Evolutionary conservation across 108 stramenopile genomes (phyloP), one percentile per base, ranked within the genome.

Genomic region (Stephanodiscus minutulus): DNA sequence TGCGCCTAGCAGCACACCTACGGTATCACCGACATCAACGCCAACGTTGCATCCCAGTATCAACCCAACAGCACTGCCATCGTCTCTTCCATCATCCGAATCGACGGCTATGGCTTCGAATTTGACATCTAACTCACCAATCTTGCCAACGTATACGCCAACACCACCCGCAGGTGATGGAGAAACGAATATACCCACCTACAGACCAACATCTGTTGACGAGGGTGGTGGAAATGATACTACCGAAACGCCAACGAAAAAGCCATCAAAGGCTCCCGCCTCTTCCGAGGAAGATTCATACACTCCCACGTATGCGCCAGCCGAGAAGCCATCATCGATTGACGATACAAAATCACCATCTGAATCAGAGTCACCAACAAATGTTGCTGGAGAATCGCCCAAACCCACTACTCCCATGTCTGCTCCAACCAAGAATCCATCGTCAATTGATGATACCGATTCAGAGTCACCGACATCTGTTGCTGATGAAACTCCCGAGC

Each of bases 81-180:
- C 46, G 7, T 22, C 60, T 12, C 12, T 36, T 24, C 43, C 70
- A 17, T 59, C 44, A 12, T 17, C 22, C 49, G 7, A 9, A 24
- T 47, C 59, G 20, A 43, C 59, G 7, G 17, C n/a, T 36, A 58
- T 36, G 31, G 35, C 57, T 36, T 36, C 57, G 18, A 37, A 55
- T 15, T 7, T 25, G 54, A 9, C 25, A 24, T 55, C 54, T 10
- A 21, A n/a, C 21, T 1, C 1, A 17, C 48, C 18, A 47, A 25
- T 20, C n/a, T 10, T 11, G 20, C 22, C 25, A 24, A 27, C 22
- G 52, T 27, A 27, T 22, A 25, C 25, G 25, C 22, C 52, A 53
- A 53, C 24, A 24, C 20, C 52, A 21, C 25, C 22, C 0, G 3
- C 39, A 8, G 39, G 1, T 39, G 39, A 39, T 11, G 39, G 8